Evolutionary conservation across 495 filamentous ascomycete genomes (phyloP).

Genomic region (Clohesyomyces aquaticus): DNA sequence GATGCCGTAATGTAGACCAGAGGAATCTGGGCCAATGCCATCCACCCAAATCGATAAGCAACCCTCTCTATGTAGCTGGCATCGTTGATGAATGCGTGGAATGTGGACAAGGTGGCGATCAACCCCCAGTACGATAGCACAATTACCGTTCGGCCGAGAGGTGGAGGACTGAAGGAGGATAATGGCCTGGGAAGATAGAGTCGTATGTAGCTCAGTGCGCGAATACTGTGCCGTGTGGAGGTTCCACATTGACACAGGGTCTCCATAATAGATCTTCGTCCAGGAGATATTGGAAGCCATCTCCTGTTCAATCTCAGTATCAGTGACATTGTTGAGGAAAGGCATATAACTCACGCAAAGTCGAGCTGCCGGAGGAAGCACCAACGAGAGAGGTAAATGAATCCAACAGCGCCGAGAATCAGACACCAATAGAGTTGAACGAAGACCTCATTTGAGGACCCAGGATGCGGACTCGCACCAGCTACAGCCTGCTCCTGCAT

Average conservation of each 20-base stretch:
- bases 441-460: background rate
- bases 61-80: background rate
- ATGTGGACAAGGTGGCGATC: background rate
- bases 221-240: background rate
- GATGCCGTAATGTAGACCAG: background rate
- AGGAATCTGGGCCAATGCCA: background rate
- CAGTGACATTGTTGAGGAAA: too few species aligned
- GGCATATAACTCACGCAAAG: background rate
- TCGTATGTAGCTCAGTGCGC: background rate
- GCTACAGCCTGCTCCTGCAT: background rate
- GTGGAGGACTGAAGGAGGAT: background rate
- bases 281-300: too few species aligned
- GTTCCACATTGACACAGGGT: background rate
- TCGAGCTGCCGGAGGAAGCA: background rate
- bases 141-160: background rate
- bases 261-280: too few species aligned
- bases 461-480: background rate
- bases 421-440: background rate
- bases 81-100: background rate
- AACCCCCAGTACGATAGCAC: background rate
- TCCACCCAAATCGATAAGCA: background rate
- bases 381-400: background rate
- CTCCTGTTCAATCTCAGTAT: too few species aligned
- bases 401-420: background rate
- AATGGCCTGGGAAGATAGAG: background rate